Evolutionary conservation across 495 filamentous ascomycete genomes (phyloP).

Genomic region (Podospora australis): DNA sequence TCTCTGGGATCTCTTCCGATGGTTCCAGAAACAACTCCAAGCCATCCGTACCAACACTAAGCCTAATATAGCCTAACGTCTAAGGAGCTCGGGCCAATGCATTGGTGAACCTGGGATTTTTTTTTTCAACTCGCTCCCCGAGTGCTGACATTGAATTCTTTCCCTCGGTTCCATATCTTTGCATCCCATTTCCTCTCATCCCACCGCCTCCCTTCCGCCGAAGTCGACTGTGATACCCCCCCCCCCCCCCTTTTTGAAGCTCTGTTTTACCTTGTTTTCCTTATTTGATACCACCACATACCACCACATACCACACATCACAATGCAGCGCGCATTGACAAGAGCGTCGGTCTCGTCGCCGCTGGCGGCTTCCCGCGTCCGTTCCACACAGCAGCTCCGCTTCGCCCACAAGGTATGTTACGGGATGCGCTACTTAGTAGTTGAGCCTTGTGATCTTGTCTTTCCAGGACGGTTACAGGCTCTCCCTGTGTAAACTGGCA

Average conservation of each 20-base stretch:
- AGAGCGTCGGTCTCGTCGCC: slow-evolving; percentile 63
- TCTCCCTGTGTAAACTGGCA: slow-evolving; percentile 13
- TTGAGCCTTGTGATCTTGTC: no score
- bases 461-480: no score
- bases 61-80: slow-evolving; percentile 13
- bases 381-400: slow-evolving; percentile 74
- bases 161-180: no score
- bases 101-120: slow-evolving; percentile 19
- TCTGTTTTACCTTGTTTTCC: slow-evolving; percentile 8
- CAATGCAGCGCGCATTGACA: slow-evolving; percentile 44
- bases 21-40: slow-evolving; percentile 28
- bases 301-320: no score
- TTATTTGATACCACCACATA: slow-evolving; percentile 13
- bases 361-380: slow-evolving; percentile 48
- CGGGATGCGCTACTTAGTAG: slow-evolving; percentile 1
- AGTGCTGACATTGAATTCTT: slow-evolving; percentile 17
- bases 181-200: slow-evolving; percentile 7
- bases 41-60: slow-evolving; percentile 12
- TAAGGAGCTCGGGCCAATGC: slow-evolving; percentile 27
- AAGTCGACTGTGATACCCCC: slow-evolving; percentile 18
- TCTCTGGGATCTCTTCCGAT: no score
- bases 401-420: slow-evolving; percentile 86
- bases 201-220: slow-evolving; percentile 5
- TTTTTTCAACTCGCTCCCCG: slow-evolving; percentile 20
- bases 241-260: slow-evolving; percentile 3